Conservation (phyloP, 2,329 filamentous ascomycete species). For the Proliferodiscus dingleyae region DNA sequence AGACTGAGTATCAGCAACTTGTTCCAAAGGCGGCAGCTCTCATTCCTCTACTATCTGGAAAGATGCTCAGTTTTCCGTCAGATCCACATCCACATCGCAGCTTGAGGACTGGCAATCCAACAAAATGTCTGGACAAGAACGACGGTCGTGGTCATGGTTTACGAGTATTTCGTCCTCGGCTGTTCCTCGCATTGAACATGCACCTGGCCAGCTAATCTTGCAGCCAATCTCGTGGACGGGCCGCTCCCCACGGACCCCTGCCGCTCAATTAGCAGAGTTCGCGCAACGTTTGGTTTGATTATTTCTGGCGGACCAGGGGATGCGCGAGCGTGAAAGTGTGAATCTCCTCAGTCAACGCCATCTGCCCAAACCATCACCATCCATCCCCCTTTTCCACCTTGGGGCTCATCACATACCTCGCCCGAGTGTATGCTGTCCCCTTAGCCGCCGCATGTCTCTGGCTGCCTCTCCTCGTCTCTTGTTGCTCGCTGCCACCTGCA, state of each 20-base stretch:
- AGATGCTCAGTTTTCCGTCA: too few species aligned
- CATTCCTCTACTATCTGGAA: too few species aligned
- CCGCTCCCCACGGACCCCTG: not conserved
- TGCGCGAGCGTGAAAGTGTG: not conserved
- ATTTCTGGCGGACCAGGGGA: too few species aligned
- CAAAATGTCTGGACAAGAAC: too few species aligned
- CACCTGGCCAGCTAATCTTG: not conserved
- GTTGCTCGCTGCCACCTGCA: conserved; percentile 7
- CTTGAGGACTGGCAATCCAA: too few species aligned
- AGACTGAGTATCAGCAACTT: too few species aligned
- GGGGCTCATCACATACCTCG: conserved; percentile 10
- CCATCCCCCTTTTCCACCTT: conserved; percentile 1
- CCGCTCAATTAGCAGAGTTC: conserved; percentile 1
- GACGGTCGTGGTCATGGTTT: too few species aligned
- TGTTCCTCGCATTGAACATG: conserved; percentile 2
- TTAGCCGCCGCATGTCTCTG: conserved; percentile 23
- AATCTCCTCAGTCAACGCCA: conserved; percentile 2
- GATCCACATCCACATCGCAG: too few species aligned
- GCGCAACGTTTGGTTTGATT: conserved; percentile 15
- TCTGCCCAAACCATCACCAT: conserved; percentile 5
- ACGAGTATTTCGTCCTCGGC: conserved; percentile 2
- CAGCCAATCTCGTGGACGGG: conserved; percentile 6
- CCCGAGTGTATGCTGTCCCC: conserved; percentile 14
- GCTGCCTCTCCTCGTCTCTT: conserved; percentile 14
- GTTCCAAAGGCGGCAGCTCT: too few species aligned